These are phyloP conservation scores for Artemisia annua DNA, from an alignment of 129 eudicot species.

Conservation along the genomic window DNA sequence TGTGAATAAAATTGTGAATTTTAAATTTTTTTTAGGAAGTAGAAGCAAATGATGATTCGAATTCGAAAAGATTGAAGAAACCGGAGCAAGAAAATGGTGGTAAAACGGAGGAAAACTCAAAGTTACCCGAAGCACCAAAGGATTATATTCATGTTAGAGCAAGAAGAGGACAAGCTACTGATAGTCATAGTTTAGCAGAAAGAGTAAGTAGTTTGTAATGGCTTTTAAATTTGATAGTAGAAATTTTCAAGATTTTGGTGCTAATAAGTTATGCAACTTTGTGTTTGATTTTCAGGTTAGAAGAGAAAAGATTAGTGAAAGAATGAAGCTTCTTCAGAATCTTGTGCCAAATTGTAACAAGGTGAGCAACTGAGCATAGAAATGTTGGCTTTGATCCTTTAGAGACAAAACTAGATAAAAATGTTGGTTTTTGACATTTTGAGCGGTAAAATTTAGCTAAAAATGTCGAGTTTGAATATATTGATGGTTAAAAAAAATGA, in stretches of 20 bases:
- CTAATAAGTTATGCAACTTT: neutral
- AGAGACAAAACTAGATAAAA: constrained; percentile 37
- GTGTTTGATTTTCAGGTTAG: constrained; percentile 54
- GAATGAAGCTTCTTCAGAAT: constrained; percentile 96
- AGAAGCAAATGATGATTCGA: constrained; percentile 40
- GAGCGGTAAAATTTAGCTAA: neutral
- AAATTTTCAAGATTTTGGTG: constrained; percentile 9
- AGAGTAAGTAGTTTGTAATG: constrained; percentile 52
- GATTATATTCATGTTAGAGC: constrained; percentile 73
- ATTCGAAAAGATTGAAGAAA: constrained; percentile 52
- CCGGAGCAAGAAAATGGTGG: constrained; percentile 24
- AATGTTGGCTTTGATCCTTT: no score
- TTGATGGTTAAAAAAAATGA: neutral
- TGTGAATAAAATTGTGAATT: neutral
- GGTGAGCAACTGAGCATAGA: no score
- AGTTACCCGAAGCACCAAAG: constrained; percentile 35
- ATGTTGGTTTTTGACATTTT: constrained; percentile 1
- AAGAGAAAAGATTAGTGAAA: constrained; percentile 84
- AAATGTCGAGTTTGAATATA: neutral
- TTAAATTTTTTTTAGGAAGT: constrained; percentile 39
- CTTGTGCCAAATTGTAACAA: constrained; percentile 96
- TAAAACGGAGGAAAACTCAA: constrained; percentile 45
- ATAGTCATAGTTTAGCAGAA: constrained; percentile 96
- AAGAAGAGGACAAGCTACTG: constrained; percentile 98
- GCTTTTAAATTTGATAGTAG: neutral